Base-by-base conservation (phyloP, 169 alveolate species). In the Cryptosporidium sp. region DNA sequence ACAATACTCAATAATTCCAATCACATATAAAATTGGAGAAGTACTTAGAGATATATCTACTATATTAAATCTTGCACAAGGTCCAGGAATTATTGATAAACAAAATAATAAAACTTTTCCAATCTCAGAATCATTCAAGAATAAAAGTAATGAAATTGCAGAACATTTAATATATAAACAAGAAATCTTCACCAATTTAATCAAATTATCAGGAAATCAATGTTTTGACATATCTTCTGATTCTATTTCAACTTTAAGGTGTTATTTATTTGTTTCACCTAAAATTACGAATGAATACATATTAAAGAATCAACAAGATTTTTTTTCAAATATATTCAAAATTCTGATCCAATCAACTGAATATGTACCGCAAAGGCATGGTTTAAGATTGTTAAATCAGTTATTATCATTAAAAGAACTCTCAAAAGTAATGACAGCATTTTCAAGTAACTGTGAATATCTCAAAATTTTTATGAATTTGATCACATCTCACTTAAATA, bases 321-420 rank as follows among this genome's bases (percentile, higher is more conserved):
- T 80, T 26, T 80, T 80, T 53, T 61, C 68, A 3, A 44, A 65
- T 65, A 62, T 62, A 6, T 80, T 80, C 42, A 31, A 44, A n/a
- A 60, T 31, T 80, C 56, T 80, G 12, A 80, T 80, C 8, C 69
- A 80, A 37, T 80, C 89, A 35, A 44, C 21, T 9, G 89, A 80
- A 39, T 80, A 80, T 62, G 89, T 80, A 18, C 89, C 89, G 18
- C 62, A 80, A 62, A 80, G 89, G 21, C 75, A 80, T 44, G 89
- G 89, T 2, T 62, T 80, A 26, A 80, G 89, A 48, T 45, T 80
- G 23, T 37, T 80, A 29, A 80, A 80, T 48, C 89, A 80, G 26
- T 26, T 80, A 5, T 21, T 80, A 10, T 80, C 89, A 7, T n/a
- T 80, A 5, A 60, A 60, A 23, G 89, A 80, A 29, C 48, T 80